Evolutionary conservation across 306 rosid genomes (phyloP).

Genomic region (Notholithocarpus densiflorus): DNA sequence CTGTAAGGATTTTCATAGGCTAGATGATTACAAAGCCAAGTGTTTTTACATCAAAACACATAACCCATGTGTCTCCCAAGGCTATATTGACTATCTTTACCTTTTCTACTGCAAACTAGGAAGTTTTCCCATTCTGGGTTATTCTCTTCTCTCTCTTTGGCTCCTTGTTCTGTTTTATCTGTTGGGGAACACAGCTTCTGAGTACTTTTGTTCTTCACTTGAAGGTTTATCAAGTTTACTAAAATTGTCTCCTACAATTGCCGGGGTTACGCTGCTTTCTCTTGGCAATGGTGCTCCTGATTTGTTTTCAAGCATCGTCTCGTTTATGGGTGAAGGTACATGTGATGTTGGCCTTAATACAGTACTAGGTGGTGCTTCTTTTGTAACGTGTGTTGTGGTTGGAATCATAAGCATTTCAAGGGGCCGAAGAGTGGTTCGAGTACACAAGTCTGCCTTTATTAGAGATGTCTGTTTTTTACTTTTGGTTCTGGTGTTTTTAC

Average conservation of each 20-base stretch:
- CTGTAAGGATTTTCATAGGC: constrained; percentile 37
- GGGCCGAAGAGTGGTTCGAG: constrained; percentile 15
- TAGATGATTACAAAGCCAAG: constrained; percentile 34
- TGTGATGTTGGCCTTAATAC: constrained; percentile 40
- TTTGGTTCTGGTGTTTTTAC: constrained; percentile 37
- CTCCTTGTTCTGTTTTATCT: constrained; percentile 48
- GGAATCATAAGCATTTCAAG: constrained; percentile 42
- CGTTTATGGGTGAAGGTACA: constrained; percentile 41
- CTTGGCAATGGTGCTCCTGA: constrained; percentile 56
- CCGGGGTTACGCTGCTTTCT: constrained; percentile 61
- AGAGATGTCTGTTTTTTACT: constrained; percentile 50
- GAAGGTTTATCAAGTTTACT: constrained; percentile 39
- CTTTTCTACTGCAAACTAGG: constrained; percentile 58
- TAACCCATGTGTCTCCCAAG: constrained; percentile 46
- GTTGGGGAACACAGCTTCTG: constrained; percentile 51
- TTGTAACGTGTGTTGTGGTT: constrained; percentile 50
- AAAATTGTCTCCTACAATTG: constrained; percentile 50
- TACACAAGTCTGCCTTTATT: constrained; percentile 37
- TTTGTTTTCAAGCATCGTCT: constrained; percentile 45
- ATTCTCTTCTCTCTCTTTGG: constrained; percentile 43
- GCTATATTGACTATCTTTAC: constrained; percentile 45
- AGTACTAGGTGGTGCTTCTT: constrained; percentile 51
- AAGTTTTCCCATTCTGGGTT: constrained; percentile 34
- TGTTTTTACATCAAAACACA: constrained; percentile 43
- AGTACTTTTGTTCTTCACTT: constrained; percentile 56